Conservation (phyloP, 257 asterid species). For the Paraleonurus japonicus region DNA sequence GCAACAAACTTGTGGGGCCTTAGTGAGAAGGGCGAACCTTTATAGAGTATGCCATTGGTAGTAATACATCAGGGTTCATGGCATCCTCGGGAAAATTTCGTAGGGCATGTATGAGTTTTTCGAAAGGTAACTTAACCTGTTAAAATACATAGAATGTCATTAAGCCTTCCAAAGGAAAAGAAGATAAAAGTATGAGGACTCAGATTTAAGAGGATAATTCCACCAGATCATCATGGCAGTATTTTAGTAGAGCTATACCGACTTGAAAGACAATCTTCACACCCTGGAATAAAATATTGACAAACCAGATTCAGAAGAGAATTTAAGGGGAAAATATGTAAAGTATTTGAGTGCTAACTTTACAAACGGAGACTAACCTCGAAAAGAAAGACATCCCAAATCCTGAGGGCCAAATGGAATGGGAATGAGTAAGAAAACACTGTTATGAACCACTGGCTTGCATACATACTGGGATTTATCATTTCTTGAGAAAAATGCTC, state of each 20-base stretch:
- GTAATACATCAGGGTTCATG: slow-evolving; percentile 82
- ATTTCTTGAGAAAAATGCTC: slow-evolving; percentile 83
- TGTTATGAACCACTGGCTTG: slow-evolving; percentile 99
- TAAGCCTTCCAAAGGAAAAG: background rate
- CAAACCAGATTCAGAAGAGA: slow-evolving; percentile 16
- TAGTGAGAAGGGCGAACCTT: slow-evolving; percentile 48
- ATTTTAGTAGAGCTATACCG: slow-evolving; percentile 86
- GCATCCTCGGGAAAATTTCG: slow-evolving; percentile 96
- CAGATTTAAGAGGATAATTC: slow-evolving; percentile 19
- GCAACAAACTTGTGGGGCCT: background rate
- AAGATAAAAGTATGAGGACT: background rate
- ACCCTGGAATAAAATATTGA: slow-evolving; percentile 51
- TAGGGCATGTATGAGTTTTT: slow-evolving; percentile 79
- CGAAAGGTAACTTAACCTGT: slow-evolving; percentile 92
- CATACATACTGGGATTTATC: slow-evolving; percentile 99
- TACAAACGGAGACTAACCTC: slow-evolving; percentile 70
- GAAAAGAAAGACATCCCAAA: slow-evolving; percentile 95
- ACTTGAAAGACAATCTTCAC: slow-evolving; percentile 85
- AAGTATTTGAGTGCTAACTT: slow-evolving; percentile 30
- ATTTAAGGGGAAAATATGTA: slow-evolving; percentile 10
- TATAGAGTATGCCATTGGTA: slow-evolving; percentile 87
- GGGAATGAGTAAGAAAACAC: slow-evolving; percentile 96
- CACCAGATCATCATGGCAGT: slow-evolving; percentile 96
- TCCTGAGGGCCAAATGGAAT: slow-evolving; percentile 92
- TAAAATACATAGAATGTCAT: slow-evolving; percentile 2